A percentile compares a stretch with the other conserved stretches of the same genome.
Conservation (phyloP, 176 grass and related monocot genomes). For the Aechmea fasciata region DNA sequence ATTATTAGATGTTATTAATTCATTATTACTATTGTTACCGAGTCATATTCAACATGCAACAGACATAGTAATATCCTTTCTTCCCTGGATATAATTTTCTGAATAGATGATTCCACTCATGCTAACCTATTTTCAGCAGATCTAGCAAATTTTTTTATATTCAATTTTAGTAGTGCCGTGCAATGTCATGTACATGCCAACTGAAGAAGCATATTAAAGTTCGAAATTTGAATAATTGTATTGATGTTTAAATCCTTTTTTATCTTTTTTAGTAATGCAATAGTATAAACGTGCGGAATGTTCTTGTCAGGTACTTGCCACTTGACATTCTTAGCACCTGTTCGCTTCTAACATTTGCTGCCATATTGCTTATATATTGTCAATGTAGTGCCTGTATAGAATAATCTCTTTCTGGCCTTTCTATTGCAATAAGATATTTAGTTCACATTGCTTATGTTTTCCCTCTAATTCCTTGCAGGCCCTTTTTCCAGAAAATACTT, state of each 20-base stretch:
- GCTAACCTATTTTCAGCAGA: constrained; percentile 1
- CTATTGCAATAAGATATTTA: background rate
- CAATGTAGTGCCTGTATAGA: too few species aligned
- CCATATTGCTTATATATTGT: too few species aligned
- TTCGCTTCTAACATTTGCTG: background rate
- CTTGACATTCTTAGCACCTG: background rate
- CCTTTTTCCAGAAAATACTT: constrained; percentile 87
- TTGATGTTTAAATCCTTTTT: too few species aligned
- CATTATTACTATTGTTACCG: background rate
- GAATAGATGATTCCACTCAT: background rate
- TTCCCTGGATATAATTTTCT: background rate
- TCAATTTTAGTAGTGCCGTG: background rate
- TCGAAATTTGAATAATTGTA: too few species aligned
- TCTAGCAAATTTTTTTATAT: background rate
- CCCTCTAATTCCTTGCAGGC: constrained; percentile 34
- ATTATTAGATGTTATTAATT: background rate
- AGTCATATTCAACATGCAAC: background rate
- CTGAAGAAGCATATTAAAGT: too few species aligned
- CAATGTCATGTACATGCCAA: too few species aligned
- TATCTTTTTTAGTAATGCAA: background rate
- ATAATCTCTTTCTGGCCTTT: too few species aligned
- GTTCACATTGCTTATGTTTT: background rate
- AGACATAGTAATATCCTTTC: background rate
- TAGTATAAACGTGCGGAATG: background rate
- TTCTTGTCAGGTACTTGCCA: background rate